Base-by-base conservation (phyloP, 495 filamentous ascomycete genomes). In the Annulohypoxylon maeteangense region DNA sequence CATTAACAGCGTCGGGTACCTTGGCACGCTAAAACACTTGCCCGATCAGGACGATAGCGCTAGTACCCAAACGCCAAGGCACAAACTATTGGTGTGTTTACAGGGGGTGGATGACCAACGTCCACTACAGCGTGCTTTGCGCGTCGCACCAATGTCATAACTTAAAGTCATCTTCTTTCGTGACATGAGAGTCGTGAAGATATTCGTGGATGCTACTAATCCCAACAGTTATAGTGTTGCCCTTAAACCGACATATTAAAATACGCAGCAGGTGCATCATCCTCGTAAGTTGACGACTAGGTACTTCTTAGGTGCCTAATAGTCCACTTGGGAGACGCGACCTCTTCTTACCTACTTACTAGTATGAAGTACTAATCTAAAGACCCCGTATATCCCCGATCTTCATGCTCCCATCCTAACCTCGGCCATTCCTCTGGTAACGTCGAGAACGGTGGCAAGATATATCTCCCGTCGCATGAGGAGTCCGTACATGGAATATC, bases 401-500 rank as follows among this genome's bases (percentile, higher is more conserved):
- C 58, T 38, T 82, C 78, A 8, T 75, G 62, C 0, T 72, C 55
- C 78, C 79, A 82, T 3, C 79, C 79, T 14, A 76, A 14, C 44
- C 25, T 56, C 16, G 81, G 79, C 81, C 81, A 82, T 12, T 78
- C 80, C n/a, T 62, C 20, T 3, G 80, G 79, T 7, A 83, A 63
- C 0, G 68, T 72, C 7, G 71, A 62, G 20, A 48, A 78, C 3
- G 70, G 73, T 7, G 81, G 81, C 12, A 81, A 66, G 2, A 29
- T 57, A 57, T 82, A 81, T 20, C 74, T 66, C 1, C 70, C 80
- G 0, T 64, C 54, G 66, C 81, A 83, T 11, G 72, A 31, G 7
- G 67, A 40, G 3, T 67, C 54, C 1, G 42, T 29, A 66, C 76
- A 80, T 7, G 59, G 23, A 4, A 91, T 64, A 69, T 86, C 76